These are phyloP conservation scores for Lipomyces spencermartinsiae DNA, from an alignment of 805 yeast species.

Conservation along the genomic window DNA sequence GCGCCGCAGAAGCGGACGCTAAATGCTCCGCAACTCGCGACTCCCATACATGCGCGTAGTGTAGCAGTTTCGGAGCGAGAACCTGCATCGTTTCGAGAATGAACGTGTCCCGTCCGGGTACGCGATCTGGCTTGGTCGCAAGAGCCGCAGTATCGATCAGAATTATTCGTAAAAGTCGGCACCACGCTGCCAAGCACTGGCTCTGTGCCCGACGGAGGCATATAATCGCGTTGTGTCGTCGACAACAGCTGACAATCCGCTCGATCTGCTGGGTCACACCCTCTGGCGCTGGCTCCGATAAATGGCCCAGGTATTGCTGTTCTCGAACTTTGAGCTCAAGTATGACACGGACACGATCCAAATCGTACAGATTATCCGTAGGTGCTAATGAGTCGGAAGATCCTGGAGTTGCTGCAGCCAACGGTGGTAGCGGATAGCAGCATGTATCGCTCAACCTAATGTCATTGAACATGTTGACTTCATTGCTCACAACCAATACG, in stretches of 20 bases:
- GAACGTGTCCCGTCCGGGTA: slow-evolving; percentile 51
- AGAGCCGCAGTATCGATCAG: slow-evolving; percentile 64
- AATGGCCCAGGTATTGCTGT: slow-evolving; percentile 22
- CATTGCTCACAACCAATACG: neutral
- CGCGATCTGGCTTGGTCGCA: slow-evolving; percentile 49
- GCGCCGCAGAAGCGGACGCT: slow-evolving; percentile 33
- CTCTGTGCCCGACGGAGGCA: slow-evolving; percentile 55
- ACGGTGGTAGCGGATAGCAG: slow-evolving; percentile 20
- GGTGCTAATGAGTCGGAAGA: neutral
- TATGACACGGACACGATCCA: slow-evolving; percentile 29
- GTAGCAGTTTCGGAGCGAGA: slow-evolving; percentile 76
- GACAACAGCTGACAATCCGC: slow-evolving; percentile 21
- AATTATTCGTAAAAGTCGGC: slow-evolving; percentile 73
- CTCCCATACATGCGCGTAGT: slow-evolving; percentile 58
- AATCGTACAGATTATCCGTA: slow-evolving; percentile 22
- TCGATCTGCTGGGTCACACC: neutral
- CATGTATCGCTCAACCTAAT: slow-evolving; percentile 22
- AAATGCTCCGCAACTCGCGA: slow-evolving; percentile 35
- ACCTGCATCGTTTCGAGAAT: slow-evolving; percentile 78
- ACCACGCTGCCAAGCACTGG: slow-evolving; percentile 80
- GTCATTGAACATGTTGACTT: slow-evolving; percentile 15
- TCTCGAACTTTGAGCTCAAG: slow-evolving; percentile 42
- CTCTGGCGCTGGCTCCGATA: slow-evolving; percentile 17
- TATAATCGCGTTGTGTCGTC: slow-evolving; percentile 25
- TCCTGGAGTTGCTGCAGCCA: slow-evolving; percentile 19